Evolutionary conservation across 2,329 filamentous ascomycete species (phyloP).

Genomic region (Sclerotinia trifoliorum): DNA sequence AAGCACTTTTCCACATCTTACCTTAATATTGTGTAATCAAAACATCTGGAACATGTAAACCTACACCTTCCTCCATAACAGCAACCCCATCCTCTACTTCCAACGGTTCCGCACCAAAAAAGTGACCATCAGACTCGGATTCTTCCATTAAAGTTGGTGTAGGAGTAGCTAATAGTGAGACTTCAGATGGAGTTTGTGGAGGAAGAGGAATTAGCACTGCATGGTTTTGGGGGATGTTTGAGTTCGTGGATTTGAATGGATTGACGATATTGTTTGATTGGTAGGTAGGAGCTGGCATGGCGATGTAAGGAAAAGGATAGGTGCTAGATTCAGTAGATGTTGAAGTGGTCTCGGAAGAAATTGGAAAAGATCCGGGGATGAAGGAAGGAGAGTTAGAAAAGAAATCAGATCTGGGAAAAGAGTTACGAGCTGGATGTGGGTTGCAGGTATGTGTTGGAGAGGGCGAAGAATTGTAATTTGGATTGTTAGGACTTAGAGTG

Average conservation of each 20-base stretch:
- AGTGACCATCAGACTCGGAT: conserved; percentile 38
- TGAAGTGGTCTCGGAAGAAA: conserved; percentile 1
- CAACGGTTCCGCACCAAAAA: conserved; percentile 45
- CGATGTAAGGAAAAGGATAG: not conserved
- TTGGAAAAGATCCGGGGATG: conserved; percentile 7
- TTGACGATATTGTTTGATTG: not conserved
- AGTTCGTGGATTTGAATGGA: not conserved
- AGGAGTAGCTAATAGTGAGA: conserved; percentile 17
- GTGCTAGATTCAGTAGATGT: not conserved
- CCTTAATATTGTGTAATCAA: conserved; percentile 39
- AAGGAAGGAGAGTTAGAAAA: conserved; percentile 2
- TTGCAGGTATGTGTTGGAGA: not conserved
- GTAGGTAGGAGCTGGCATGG: not conserved
- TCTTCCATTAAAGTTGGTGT: conserved; percentile 36
- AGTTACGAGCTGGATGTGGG: not conserved
- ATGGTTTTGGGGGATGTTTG: not conserved
- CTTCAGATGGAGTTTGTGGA: conserved; percentile 23
- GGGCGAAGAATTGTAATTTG: not conserved
- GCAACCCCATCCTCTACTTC: conserved; percentile 54
- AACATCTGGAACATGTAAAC: conserved; percentile 48
- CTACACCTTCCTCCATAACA: conserved; percentile 56
- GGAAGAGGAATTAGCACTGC: conserved; percentile 22
- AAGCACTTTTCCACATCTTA: not conserved
- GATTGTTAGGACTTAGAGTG: not conserved
- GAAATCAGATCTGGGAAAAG: not conserved